Base-by-base conservation (phyloP, 352 stramenopile species). In the Thalassiosira allenii region DNA sequence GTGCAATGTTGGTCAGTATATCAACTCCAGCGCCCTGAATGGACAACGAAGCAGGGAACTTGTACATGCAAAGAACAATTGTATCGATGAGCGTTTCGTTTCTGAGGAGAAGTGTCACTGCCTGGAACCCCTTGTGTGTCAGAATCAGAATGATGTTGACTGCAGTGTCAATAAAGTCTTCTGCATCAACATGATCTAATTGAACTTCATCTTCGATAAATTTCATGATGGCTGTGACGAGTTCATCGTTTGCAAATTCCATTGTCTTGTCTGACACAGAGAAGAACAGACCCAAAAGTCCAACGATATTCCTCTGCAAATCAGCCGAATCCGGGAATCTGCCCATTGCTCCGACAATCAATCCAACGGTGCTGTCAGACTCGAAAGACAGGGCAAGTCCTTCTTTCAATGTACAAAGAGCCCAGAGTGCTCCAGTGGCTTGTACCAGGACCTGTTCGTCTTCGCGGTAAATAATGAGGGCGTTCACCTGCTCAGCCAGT, bases 21-120 rank as follows among this genome's bases (percentile, higher is more conserved):
- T 66, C 61, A 71, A 43, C 44, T 9, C 58, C 41, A 11, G 25
- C 37, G 8, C 44, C 30, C 27, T 79, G 66, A 22, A 84, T 78
- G 27, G 44, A 44, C n/a, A 40, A 23, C 27, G 53, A 75, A 41
- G 14, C 25, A 9, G 67, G 62, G 47, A 58, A 84, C 44, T 66
- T 75, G 32, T 62, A 71, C 67, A 84, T 79, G 52, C 59, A 79
- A 23, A 34, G 22, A 5, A 79, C 75, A 56, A 79, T 59, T 27
- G 61, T 49, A 30, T 70, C 67, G 67, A 84, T 37, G 3, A 79
- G 37, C 0, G 12, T 47, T 65, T 75, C 63, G 30, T 84, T 63
- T 69, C 23, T n/a, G 33, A 67, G 57, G 22, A 77, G 41, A 44
- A 33, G 49, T 4, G 22, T 75, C 29, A 52, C 43, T 30, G 53